Conservation (phyloP, 352 stramenopile genomes). For the Achlya hypogyna region DNA sequence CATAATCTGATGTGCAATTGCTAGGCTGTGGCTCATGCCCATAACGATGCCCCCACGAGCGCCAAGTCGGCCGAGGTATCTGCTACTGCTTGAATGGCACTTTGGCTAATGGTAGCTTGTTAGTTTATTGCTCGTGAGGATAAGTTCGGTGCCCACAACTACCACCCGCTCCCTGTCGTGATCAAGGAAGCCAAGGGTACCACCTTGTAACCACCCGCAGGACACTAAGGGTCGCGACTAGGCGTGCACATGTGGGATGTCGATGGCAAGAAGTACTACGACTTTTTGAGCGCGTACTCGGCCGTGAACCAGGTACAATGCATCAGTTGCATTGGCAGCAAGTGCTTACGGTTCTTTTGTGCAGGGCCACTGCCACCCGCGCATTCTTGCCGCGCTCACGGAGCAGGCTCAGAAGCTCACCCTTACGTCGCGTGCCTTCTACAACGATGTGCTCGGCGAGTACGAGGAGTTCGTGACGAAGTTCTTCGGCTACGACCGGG, state of each 20-base stretch:
- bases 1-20: background rate
- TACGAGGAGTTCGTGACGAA: slow-evolving; percentile 96
- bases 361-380: slow-evolving; percentile 97
- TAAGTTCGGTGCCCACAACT: slow-evolving; percentile 96
- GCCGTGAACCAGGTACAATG: slow-evolving; percentile 70
- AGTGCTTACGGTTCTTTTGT: slow-evolving; percentile 14
- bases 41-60: background rate
- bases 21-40: background rate
- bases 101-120: background rate
- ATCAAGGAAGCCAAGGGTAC: slow-evolving; percentile 77
- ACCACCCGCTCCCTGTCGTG: slow-evolving; percentile 97
- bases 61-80: slow-evolving; percentile 1
- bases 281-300: slow-evolving; percentile 95
- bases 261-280: slow-evolving; percentile 95
- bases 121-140: slow-evolving; percentile 85
- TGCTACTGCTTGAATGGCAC: background rate
- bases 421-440: slow-evolving; percentile 97
- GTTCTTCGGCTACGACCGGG: slow-evolving; percentile 96
- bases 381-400: slow-evolving; percentile 92
- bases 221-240: background rate
- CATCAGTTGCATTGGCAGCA: background rate
- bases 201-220: background rate
- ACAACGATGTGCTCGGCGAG: slow-evolving; percentile 95
- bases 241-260: slow-evolving; percentile 96
- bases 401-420: slow-evolving; percentile 92